Base-by-base conservation (phyloP, 805 yeast genomes). In the Ogataea nonfermentans region DNA sequence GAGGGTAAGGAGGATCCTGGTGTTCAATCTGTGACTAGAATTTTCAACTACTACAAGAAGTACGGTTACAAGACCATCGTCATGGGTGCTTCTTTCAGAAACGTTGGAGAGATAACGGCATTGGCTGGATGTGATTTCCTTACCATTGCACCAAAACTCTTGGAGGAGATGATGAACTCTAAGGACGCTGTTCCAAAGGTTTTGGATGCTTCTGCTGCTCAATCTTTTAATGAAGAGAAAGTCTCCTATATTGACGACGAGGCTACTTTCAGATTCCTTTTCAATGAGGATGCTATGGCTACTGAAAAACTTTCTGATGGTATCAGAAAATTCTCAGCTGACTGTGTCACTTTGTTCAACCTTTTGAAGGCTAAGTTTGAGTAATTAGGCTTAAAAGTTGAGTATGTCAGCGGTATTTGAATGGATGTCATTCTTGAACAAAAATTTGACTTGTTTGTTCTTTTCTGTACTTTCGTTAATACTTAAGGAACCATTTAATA, bases 31-130 rank as follows among this genome's bases (percentile, higher is more conserved):
- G 99, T 93, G 57, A 83, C 81, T 70, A 65, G 63, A 47, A 93
- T 93, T 68, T 93, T 67, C 86, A 85, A 90, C 84, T 93, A 93
- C 81, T 93, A 93, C 85, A 93, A 93, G 83, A 91, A 91, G 74
- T 87, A 68, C 70, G 91, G 83, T 57, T 93, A 93, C 81, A 78
- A 91, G 60, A 93, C 99, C 67, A 90, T 93, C 64, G 98, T 93
- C 63, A 93, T 93, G 99, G 99, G 99, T 71, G 99, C 99, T 46
- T 91, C 98, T 45, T 91, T 93, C 89, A 91, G 99, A 81, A 93
- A 90, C 77, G 68, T 73, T 48, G 96, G 89, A 55, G 99, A 91
- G 74, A 87, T 93, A 71, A 84, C 82, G 70, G 96, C 95, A 57
- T 76, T 93, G 58, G 97, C 99, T 44, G 99, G 99, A 68, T 82